These are phyloP conservation scores for Mycosphaerella arachidis DNA, from an alignment of 2,329 filamentous ascomycete species.

Conservation along the genomic window DNA sequence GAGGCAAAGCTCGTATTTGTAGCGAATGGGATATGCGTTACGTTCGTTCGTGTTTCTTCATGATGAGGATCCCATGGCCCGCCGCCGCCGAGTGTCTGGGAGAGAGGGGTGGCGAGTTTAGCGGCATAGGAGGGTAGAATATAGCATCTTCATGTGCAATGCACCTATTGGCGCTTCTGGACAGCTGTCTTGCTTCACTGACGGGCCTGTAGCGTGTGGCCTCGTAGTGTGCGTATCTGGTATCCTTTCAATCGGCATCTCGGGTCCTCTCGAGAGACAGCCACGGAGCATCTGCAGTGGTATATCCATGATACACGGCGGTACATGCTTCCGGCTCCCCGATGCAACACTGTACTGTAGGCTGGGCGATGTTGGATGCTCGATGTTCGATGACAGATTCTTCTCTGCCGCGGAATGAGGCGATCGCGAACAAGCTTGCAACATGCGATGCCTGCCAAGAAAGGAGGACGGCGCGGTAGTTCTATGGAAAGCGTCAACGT, in stretches of 20 bases:
- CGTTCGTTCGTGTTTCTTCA: neutral
- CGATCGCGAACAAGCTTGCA: neutral
- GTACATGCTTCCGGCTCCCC: too few species aligned
- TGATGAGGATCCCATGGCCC: neutral
- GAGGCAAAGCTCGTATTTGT: neutral
- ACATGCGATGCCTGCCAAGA: neutral
- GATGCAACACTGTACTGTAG: too few species aligned
- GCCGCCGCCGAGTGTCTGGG: neutral
- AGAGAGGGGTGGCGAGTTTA: neutral
- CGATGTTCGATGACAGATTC: neutral
- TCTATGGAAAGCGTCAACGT: neutral
- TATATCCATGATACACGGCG: too few species aligned
- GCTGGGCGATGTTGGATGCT: neutral
- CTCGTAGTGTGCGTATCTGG: too few species aligned
- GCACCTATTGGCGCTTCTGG: neutral
- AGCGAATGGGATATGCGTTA: neutral
- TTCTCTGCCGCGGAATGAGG: neutral
- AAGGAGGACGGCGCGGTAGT: neutral
- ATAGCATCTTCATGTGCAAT: neutral
- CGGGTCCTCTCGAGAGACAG: too few species aligned
- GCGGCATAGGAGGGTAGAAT: neutral
- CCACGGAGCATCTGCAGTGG: too few species aligned
- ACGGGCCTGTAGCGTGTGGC: too few species aligned
- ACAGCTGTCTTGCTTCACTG: too few species aligned
- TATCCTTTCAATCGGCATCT: too few species aligned